Percentiles rank a stretch among this genome's conserved stretches.
These are phyloP conservation scores for Diplodia intermedia DNA, from an alignment of 2,329 filamentous ascomycete species.

Conservation along the genomic window DNA sequence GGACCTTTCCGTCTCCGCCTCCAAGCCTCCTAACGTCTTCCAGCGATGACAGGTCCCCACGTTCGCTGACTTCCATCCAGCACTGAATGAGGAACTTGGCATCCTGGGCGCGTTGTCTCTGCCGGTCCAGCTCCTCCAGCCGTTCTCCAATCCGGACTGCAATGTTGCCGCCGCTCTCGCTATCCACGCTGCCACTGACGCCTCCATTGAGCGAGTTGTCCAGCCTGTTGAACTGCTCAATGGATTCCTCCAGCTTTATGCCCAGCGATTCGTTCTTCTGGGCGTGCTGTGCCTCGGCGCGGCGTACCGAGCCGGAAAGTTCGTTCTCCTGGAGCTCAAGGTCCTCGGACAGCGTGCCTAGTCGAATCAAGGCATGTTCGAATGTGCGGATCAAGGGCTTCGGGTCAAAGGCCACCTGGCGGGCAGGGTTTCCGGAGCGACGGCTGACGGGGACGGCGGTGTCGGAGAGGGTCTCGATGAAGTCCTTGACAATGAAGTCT, in stretches of 20 bases:
- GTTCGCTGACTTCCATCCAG: slow-evolving; percentile 94
- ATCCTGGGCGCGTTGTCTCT: slow-evolving; percentile 87
- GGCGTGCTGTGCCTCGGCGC: slow-evolving; percentile 90
- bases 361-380: slow-evolving; percentile 74
- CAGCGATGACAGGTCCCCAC: slow-evolving; percentile 82
- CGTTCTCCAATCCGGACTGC: slow-evolving; percentile 94
- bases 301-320: slow-evolving; percentile 83
- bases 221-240: slow-evolving; percentile 88
- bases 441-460: slow-evolving; percentile 79
- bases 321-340: slow-evolving; percentile 91
- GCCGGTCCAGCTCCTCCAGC: slow-evolving; percentile 91
- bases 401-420: slow-evolving; percentile 75
- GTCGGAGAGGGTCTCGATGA: slow-evolving; percentile 91
- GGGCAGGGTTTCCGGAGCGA: slow-evolving; percentile 66
- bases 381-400: slow-evolving; percentile 97
- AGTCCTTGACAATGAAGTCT: slow-evolving; percentile 98
- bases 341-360: slow-evolving; percentile 77
- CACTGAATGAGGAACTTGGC: slow-evolving; percentile 95
- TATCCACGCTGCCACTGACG: slow-evolving; percentile 58
- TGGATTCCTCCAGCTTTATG: slow-evolving; percentile 87
- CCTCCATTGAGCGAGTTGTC: slow-evolving; percentile 79
- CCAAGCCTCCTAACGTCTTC: slow-evolving; percentile 88
- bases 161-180: slow-evolving; percentile 76
- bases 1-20: slow-evolving; percentile 88
- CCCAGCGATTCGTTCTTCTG: slow-evolving; percentile 88